phyloP scores from a whole-genome alignment of 2,329 filamentous ascomycete genomes.

The Calonectria hongkongensis region DNA sequence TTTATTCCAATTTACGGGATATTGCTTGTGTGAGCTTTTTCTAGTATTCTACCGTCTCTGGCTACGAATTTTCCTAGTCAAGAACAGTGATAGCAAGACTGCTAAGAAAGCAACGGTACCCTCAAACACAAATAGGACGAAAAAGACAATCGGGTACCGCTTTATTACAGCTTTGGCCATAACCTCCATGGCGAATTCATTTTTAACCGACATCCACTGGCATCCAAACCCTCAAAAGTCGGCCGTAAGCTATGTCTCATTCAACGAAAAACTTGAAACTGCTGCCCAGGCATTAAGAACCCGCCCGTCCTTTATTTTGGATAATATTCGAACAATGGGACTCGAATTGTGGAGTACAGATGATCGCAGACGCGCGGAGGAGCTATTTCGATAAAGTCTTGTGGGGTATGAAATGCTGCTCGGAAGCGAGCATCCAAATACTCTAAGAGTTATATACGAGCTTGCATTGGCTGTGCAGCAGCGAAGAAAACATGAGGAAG shows the following conservation, averaged over 20 bases:
- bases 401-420: background rate
- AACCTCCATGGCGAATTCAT: background rate
- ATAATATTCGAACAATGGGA: background rate
- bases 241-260: background rate
- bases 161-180: background rate
- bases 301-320: background rate
- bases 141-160: background rate
- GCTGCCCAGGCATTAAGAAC: background rate
- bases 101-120: background rate
- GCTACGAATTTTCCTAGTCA: too few relatives aligned
- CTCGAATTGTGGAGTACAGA: background rate
- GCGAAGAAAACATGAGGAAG: background rate
- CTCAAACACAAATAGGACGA: background rate
- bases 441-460: too few relatives aligned
- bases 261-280: background rate
- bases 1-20: background rate
- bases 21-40: background rate
- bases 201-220: background rate
- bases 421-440: background rate
- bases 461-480: background rate
- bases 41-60: background rate
- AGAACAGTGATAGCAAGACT: too few relatives aligned
- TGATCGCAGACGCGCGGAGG: background rate
- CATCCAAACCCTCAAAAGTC: background rate
- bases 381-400: background rate